phyloP scores from a whole-genome alignment of 1,139 yeast species.

The Arxiozyma bovina region DNA sequence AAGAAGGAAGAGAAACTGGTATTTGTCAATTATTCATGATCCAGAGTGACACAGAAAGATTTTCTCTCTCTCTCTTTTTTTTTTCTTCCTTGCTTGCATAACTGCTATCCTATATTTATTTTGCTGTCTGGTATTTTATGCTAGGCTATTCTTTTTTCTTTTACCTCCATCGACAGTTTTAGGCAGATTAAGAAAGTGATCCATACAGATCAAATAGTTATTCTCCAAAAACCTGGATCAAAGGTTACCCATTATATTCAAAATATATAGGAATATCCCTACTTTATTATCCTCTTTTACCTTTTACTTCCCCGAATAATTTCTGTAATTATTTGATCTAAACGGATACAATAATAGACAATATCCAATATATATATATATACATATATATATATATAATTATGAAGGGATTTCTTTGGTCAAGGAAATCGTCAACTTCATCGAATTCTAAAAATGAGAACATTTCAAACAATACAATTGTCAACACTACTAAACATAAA shows the following conservation, averaged over 20 bases:
- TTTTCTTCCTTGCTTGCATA: too few species aligned
- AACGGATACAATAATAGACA: not conserved
- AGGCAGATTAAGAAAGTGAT: too few species aligned
- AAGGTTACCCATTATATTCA: too few species aligned
- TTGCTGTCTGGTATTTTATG: too few species aligned
- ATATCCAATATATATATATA: not conserved
- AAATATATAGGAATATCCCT: too few species aligned
- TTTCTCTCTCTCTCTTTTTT: too few species aligned
- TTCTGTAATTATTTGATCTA: not conserved
- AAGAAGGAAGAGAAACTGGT: not conserved
- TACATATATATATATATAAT: not conserved
- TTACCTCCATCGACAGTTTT: too few species aligned
- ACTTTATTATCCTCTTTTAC: not conserved
- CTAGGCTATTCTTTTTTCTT: too few species aligned
- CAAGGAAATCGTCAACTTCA: slow-evolving; percentile 6
- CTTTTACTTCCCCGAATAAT: not conserved
- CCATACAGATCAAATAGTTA: too few species aligned
- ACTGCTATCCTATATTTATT: too few species aligned
- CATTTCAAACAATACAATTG: not conserved
- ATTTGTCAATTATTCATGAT: not conserved
- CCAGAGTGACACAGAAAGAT: not conserved
- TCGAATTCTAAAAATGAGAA: slow-evolving; percentile 2
- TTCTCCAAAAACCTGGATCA: too few species aligned
- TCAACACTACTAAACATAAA: not conserved
- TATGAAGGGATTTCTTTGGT: slow-evolving; percentile 14